Evolutionary conservation across 1,139 yeast genomes (phyloP), one percentile per base, ranked within the genome.

Genomic region (Hyphopichia fennica): DNA sequence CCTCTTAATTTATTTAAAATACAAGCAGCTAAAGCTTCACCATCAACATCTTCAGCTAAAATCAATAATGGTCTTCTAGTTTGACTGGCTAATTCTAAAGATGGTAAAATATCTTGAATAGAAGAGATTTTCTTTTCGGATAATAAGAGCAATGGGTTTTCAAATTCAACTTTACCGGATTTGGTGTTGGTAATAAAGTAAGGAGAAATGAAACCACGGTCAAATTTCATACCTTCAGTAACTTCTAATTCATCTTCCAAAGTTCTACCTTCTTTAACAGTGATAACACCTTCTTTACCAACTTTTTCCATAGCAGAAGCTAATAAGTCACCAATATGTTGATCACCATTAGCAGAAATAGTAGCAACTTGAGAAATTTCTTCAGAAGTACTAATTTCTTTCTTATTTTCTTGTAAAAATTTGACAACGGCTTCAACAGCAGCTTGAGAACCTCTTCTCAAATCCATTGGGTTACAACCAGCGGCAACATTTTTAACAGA

Each of bases 351-450:
- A 52, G 99, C 99, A 45, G 98, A 90, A 61, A 93, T 93, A 50
- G 99, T 93, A 54, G 99, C 99, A 43, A 93, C 99, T 75, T 93
- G 99, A 37, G 99, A 97, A 54, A 93, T 93, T 73, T 93, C 99
- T 59, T 85, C 96, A 48, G 95, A 83, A 47, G 98, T 91, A 62
- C 99, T 93, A 71, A 93, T 88, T 68, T 91, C 98, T 73, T 89
- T 91, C 79, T 90, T 91, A 82, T 93, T 86, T 61, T 82, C 72
- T 66, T 88, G 91, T 62, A 93, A 82, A 71, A 80, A 93, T 53
- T 85, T 82, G 53, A 93, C 96, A 44, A 93, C 96, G 36, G 96
- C 96, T 69, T 90, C 96, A 44, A 93, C 99, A 38, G 99, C 99
- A 52, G 96, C 95, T 75, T 93, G 99, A 44, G 97, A 85, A 57